Percentiles rank a stretch among this genome's conserved stretches.
phyloP scores from a whole-genome alignment of 345 rosid species.

The Laguncularia racemosa region DNA sequence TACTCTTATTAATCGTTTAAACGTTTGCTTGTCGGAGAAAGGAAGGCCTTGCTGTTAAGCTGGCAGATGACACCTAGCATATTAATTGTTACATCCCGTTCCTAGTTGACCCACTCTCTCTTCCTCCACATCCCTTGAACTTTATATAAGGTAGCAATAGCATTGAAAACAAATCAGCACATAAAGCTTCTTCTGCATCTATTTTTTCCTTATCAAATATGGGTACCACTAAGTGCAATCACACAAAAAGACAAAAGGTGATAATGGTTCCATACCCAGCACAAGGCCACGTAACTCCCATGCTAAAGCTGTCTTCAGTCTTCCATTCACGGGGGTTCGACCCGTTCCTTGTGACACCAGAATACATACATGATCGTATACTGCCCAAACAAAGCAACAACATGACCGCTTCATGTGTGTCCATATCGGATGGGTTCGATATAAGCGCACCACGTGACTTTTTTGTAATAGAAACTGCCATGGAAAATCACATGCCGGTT shows the following conservation, averaged over 20 bases:
- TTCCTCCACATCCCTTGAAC: too few species aligned
- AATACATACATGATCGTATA: constrained; percentile 48
- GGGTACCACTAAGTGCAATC: constrained; percentile 6
- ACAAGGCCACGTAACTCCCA: constrained; percentile 77
- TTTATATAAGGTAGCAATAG: too few species aligned
- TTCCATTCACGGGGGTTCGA: constrained; percentile 36
- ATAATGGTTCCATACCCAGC: constrained; percentile 77
- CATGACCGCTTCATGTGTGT: constrained; percentile 18
- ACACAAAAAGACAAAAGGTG: constrained; percentile 24
- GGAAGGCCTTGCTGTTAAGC: too few species aligned
- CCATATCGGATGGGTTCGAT: constrained; percentile 39
- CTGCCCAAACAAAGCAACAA: neutral
- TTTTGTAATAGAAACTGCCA: constrained; percentile 49
- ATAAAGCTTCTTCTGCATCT: too few species aligned
- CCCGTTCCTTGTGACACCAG: constrained; percentile 44
- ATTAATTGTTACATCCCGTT: too few species aligned
- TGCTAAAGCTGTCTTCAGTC: constrained; percentile 50
- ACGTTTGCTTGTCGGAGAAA: too few species aligned
- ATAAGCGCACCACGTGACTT: constrained; percentile 35
- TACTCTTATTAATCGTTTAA: too few species aligned
- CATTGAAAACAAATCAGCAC: too few species aligned
- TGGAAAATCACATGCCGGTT: constrained; percentile 53
- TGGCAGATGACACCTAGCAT: too few species aligned
- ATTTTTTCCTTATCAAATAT: too few species aligned
- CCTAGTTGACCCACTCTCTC: too few species aligned